phyloP scores from a whole-genome alignment of 106 monocot species.

The Platanthera guangdongensis region DNA sequence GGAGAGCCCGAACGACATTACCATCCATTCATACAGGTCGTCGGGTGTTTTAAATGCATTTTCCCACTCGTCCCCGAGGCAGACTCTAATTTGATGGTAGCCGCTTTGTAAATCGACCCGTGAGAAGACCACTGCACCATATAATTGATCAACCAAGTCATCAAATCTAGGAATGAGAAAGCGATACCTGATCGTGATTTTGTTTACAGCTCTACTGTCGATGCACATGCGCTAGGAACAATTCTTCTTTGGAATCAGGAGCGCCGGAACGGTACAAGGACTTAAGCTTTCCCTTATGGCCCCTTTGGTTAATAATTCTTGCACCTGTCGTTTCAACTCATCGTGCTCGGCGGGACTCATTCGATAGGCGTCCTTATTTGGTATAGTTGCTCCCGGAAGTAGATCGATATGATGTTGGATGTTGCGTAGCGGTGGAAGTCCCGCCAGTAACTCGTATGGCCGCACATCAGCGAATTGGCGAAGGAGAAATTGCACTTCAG shows the following conservation, averaged over 20 bases:
- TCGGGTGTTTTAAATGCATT: conserved; percentile 12
- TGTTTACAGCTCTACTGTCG: neutral
- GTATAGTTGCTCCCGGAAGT: neutral
- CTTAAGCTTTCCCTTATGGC: neutral
- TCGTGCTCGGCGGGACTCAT: neutral
- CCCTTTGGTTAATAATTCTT: neutral
- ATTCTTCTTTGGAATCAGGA: neutral
- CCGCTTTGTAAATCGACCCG: conserved; percentile 9
- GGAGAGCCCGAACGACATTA: conserved; percentile 15
- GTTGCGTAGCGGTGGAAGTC: neutral
- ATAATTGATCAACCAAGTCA: conserved; percentile 7
- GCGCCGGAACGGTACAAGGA: conserved; percentile 3
- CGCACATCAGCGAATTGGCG: neutral
- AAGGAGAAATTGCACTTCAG: neutral
- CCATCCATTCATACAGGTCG: conserved; percentile 10
- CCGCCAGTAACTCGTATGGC: neutral
- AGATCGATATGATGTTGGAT: neutral
- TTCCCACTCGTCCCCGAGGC: neutral
- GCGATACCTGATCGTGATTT: conserved; percentile 8
- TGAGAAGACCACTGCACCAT: neutral
- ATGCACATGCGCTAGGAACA: too few species aligned
- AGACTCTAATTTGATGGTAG: conserved; percentile 15
- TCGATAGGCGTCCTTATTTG: neutral
- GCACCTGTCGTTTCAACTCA: neutral
- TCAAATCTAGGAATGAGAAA: neutral